phyloP scores from a whole-genome alignment of 2,329 filamentous ascomycete species.

The Botrytis galanthina region DNA sequence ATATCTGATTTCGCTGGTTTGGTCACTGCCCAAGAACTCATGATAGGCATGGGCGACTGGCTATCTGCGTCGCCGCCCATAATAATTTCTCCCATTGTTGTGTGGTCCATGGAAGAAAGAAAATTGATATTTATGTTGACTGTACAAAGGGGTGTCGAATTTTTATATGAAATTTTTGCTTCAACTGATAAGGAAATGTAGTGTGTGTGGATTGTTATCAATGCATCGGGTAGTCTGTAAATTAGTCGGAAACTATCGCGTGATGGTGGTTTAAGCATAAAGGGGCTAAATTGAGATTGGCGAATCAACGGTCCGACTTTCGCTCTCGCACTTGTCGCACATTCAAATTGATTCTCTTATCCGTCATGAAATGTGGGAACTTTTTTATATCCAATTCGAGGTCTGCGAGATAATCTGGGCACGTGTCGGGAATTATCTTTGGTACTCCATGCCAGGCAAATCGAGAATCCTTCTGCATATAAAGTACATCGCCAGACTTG shows the following conservation, averaged over 20 bases:
- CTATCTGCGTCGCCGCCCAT: conserved; percentile 4
- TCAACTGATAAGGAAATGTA: conserved; percentile 3
- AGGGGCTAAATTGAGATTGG: conserved; percentile 3
- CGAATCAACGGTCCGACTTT: not conserved
- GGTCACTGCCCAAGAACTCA: not conserved
- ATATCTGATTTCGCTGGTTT: conserved; percentile 4
- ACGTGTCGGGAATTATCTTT: conserved; percentile 76
- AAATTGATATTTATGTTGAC: not conserved
- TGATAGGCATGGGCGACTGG: not conserved
- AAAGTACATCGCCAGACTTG: conserved; percentile 82
- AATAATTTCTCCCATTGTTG: not conserved
- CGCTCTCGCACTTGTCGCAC: conserved; percentile 76
- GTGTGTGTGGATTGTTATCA: not conserved
- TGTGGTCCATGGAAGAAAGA: not conserved
- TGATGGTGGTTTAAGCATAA: not conserved
- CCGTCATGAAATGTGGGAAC: conserved; percentile 85
- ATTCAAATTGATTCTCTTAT: conserved; percentile 88
- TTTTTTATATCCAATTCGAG: conserved; percentile 62
- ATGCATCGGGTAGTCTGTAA: not conserved
- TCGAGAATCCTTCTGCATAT: conserved; percentile 78
- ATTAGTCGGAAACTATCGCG: conserved; percentile 9
- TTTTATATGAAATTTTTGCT: not conserved
- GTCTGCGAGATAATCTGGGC: conserved; percentile 67
- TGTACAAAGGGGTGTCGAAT: not conserved
- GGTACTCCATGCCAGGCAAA: conserved; percentile 97